phyloP scores from a whole-genome alignment of 108 stramenopile species.

The Nitzschia putrida region DNA sequence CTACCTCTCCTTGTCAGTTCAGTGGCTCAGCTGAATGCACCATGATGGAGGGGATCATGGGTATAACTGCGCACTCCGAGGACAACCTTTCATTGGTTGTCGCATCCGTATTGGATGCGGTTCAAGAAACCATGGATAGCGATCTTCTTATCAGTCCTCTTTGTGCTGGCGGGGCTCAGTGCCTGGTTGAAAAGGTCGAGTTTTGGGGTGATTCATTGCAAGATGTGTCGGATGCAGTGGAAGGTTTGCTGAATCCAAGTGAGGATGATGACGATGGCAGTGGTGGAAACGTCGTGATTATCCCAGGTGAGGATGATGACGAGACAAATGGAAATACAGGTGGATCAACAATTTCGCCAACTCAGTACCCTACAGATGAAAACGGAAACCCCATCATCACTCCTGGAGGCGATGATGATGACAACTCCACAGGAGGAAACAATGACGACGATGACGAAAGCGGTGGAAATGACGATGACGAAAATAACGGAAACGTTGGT shows the following conservation, averaged over 20 bases:
- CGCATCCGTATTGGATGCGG: slow-evolving; percentile 37
- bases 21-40: slow-evolving; percentile 15
- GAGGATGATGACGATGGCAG: slow-evolving; percentile 4
- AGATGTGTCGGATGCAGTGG: slow-evolving; percentile 18
- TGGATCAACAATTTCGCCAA: not conserved
- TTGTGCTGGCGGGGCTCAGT: slow-evolving; percentile 2
- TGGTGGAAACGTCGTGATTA: not conserved
- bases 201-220: slow-evolving; percentile 35
- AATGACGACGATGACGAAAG: not conserved
- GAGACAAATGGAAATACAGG: not conserved
- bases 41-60: slow-evolving; percentile 32
- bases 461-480: not conserved
- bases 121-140: slow-evolving; percentile 32
- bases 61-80: slow-evolving; percentile 13
- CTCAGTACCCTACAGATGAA: not conserved
- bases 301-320: not conserved
- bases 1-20: slow-evolving; percentile 18
- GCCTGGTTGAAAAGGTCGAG: slow-evolving; percentile 25
- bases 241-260: not conserved
- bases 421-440: not conserved
- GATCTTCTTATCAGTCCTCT: slow-evolving; percentile 5
- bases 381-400: not conserved
- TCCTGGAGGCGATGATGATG: slow-evolving; percentile 6
- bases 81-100: slow-evolving; percentile 14
- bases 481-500: not conserved